phyloP scores from a whole-genome alignment of 2,329 filamentous ascomycete species.

The Beauveria scarabaeidicola region DNA sequence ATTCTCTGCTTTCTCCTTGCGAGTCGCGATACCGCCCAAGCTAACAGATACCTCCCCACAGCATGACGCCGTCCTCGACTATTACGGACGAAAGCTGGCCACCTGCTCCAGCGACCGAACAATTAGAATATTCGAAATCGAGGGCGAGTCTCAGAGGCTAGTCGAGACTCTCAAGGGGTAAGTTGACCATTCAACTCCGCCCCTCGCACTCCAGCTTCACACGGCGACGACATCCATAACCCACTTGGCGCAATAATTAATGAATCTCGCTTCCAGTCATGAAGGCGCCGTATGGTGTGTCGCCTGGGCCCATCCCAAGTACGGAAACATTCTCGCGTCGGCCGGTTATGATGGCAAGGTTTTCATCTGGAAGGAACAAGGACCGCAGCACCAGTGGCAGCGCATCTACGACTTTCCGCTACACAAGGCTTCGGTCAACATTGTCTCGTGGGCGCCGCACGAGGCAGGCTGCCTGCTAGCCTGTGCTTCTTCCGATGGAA shows the following conservation, averaged over 20 bases:
- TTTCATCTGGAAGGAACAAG: conserved; percentile 92
- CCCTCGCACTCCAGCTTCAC: neutral
- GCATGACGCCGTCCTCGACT: conserved; percentile 98
- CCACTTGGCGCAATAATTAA: conserved; percentile 12
- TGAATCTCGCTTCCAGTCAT: conserved; percentile 49
- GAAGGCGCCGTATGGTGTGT: conserved; percentile 98
- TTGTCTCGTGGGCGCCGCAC: conserved; percentile 95
- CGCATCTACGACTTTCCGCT: conserved; percentile 87
- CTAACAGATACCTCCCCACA: conserved; percentile 26
- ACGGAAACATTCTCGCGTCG: conserved; percentile 93
- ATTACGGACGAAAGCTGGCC: conserved; percentile 91
- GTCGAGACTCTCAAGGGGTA: conserved; percentile 93
- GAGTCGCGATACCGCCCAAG: conserved; percentile 5
- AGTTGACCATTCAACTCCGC: conserved; percentile 18
- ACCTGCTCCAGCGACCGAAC: conserved; percentile 98
- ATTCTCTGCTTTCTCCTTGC: neutral
- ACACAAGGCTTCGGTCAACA: conserved; percentile 94
- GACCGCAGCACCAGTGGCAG: conserved; percentile 55
- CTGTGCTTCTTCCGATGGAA: conserved; percentile 88
- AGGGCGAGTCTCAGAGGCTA: conserved; percentile 82
- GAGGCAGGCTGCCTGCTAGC: conserved; percentile 91
- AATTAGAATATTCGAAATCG: conserved; percentile 98
- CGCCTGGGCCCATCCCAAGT: conserved; percentile 96
- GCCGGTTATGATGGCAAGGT: conserved; percentile 97
- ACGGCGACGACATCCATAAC: neutral